Evolutionary conservation across 225 moss, liverwort and hornwort species (phyloP).

Genomic region (Polytrichum formosum): DNA sequence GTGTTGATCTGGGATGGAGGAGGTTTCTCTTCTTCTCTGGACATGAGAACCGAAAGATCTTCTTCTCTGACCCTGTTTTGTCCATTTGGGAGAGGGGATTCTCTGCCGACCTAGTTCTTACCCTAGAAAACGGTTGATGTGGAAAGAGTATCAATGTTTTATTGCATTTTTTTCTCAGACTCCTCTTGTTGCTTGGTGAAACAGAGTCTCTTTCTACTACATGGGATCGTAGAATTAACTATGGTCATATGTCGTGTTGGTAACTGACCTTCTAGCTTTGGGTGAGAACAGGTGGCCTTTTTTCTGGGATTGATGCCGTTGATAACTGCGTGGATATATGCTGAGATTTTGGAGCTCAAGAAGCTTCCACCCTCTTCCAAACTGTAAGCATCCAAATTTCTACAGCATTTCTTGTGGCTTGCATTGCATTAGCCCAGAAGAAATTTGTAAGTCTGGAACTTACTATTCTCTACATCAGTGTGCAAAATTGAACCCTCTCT

Average conservation of each 20-base stretch:
- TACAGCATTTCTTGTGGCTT: neutral
- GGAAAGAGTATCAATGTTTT: neutral
- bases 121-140: neutral
- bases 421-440: neutral
- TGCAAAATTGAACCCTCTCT: too few species aligned
- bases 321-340: slow-evolving; percentile 86
- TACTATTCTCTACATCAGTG: too few species aligned
- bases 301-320: slow-evolving; percentile 83
- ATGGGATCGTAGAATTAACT: too few species aligned
- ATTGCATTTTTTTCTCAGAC: too few species aligned
- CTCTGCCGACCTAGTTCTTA: neutral
- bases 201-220: too few species aligned
- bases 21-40: too few species aligned
- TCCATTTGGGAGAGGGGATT: too few species aligned
- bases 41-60: too few species aligned
- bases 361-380: slow-evolving; percentile 50
- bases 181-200: too few species aligned
- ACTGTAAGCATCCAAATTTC: slow-evolving; percentile 44
- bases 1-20: too few species aligned
- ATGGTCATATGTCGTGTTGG: neutral
- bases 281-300: slow-evolving; percentile 70
- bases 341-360: slow-evolving; percentile 74
- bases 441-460: too few species aligned
- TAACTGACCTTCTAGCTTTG: neutral
- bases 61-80: too few species aligned